These are phyloP conservation scores for Ilex aquifolium DNA, from an alignment of 257 asterid genomes.

Conservation along the genomic window DNA sequence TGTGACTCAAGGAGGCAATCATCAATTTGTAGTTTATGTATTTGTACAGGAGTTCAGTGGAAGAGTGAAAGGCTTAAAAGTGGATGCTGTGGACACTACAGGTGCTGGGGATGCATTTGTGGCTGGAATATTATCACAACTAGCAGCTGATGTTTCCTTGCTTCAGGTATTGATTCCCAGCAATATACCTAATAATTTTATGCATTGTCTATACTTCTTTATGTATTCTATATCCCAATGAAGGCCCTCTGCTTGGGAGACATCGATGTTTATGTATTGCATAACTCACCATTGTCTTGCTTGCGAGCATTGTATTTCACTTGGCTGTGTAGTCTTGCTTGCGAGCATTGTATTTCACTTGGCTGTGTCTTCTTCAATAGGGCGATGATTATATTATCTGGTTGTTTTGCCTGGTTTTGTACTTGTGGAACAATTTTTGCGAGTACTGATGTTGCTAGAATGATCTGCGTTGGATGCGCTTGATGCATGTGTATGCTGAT, in stretches of 20 bases:
- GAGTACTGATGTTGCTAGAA: no score
- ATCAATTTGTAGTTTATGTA: no score
- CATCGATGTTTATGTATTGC: neutral
- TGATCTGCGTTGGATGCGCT: no score
- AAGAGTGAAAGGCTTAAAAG: slow-evolving; percentile 80
- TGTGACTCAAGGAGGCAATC: no score
- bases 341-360: no score
- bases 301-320: no score
- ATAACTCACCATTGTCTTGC: no score
- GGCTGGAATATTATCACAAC: slow-evolving; percentile 81
- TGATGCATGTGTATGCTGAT: no score
- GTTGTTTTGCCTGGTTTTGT: neutral
- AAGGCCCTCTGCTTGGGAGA: neutral
- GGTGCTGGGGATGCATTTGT: slow-evolving; percentile 99
- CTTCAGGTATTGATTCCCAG: slow-evolving; percentile 45
- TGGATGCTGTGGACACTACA: slow-evolving; percentile 80
- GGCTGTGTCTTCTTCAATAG: neutral
- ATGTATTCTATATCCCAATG: neutral
- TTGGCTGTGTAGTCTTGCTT: no score
- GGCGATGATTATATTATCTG: neutral
- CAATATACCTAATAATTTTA: neutral
- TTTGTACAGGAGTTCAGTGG: slow-evolving; percentile 75
- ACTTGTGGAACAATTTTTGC: no score
- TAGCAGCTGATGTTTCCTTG: slow-evolving; percentile 68
- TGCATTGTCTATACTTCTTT: neutral